phyloP scores from a whole-genome alignment of 2,329 filamentous ascomycete genomes.

The Volutella citrinella region DNA sequence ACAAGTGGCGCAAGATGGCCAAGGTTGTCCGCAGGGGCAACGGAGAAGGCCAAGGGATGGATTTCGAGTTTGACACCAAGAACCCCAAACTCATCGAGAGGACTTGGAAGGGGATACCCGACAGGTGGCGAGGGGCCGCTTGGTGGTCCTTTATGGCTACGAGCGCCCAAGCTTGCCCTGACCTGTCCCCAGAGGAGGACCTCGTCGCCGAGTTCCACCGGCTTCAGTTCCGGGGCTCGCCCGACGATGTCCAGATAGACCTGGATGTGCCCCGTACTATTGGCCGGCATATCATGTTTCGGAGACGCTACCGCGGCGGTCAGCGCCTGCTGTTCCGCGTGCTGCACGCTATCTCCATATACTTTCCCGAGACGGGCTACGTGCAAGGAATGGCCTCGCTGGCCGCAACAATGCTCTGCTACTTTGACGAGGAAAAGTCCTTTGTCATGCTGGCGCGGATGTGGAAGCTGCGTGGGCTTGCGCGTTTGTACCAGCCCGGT shows the following conservation, averaged over 20 bases:
- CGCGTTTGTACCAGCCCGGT: slow-evolving; percentile 77
- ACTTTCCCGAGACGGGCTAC: slow-evolving; percentile 88
- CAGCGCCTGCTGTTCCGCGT: slow-evolving; percentile 91
- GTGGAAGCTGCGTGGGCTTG: slow-evolving; percentile 85
- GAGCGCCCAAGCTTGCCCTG: slow-evolving; percentile 65
- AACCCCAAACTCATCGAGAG: slow-evolving; percentile 84
- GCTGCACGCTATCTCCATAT: slow-evolving; percentile 85
- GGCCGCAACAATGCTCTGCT: slow-evolving; percentile 88
- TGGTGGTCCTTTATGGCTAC: slow-evolving; percentile 91
- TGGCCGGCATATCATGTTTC: slow-evolving; percentile 95
- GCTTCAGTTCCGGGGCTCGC: slow-evolving; percentile 70
- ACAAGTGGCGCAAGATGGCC: slow-evolving; percentile 68
- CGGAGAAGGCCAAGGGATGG: slow-evolving; percentile 52
- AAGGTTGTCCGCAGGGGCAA: slow-evolving; percentile 48
- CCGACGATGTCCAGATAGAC: slow-evolving; percentile 95
- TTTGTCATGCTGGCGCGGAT: slow-evolving; percentile 97
- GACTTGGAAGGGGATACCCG: slow-evolving; percentile 97
- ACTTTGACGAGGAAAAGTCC: slow-evolving; percentile 91
- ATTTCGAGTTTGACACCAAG: slow-evolving; percentile 72
- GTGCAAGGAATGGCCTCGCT: slow-evolving; percentile 97
- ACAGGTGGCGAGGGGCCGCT: slow-evolving; percentile 87
- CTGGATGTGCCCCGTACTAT: slow-evolving; percentile 95
- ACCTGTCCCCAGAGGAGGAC: slow-evolving; percentile 63
- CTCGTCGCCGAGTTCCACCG: slow-evolving; percentile 70
- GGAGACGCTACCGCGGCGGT: slow-evolving; percentile 83